Evolutionary conservation across 768 basidiomycete species (phyloP), one percentile per base, ranked within the genome.

Genomic region (Agaricus sinodeliciosus): DNA sequence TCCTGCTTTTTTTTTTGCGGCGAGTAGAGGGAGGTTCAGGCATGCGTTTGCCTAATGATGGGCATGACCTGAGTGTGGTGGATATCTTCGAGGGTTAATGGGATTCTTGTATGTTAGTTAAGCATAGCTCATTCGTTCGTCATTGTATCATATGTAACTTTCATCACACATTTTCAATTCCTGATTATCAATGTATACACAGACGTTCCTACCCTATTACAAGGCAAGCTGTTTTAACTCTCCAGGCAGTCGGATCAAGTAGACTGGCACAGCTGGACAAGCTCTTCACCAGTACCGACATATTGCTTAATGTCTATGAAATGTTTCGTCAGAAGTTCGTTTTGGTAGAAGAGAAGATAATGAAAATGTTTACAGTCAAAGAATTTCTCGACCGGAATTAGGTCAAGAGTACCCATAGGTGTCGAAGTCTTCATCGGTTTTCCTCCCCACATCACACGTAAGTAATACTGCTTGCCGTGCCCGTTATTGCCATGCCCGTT

Each of bases 371-470:
- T 57, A 77, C 78, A 78, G 31, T 63, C 56, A 22, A 77, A 69
- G 59, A 78, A 72, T 6, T 68, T 60, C 15, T 68, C 54, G 11
- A 77, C 52, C 12, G 74, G 72, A 8, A 78, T 62, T 74, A 77
- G 69, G 55, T 78, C 70, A 5, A 78, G 64, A 9, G 61, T 63
- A n/a, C 75, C 74, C 43, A 79, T 63, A 5, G 73, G 72, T 0
- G 76, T 75, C 0, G 76, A 74, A 0, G 77, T 78, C 48, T 68
- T 63, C 66, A 79, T 75, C 1, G 75, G 73, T 45, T 73, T 73
- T 8, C 78, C 78, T 16, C 71, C 69, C 76, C 76, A 79, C 3
- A 79, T 64, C 6, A 78, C 73, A n/a, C 78, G 72, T 15, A 79
- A 54, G 56, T 68, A 76, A 44, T 66, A 65, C 11, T 54, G 41